These are phyloP conservation scores for Liquidambar formosana DNA, from an alignment of 164 flowering plant species.

Conservation along the genomic window DNA sequence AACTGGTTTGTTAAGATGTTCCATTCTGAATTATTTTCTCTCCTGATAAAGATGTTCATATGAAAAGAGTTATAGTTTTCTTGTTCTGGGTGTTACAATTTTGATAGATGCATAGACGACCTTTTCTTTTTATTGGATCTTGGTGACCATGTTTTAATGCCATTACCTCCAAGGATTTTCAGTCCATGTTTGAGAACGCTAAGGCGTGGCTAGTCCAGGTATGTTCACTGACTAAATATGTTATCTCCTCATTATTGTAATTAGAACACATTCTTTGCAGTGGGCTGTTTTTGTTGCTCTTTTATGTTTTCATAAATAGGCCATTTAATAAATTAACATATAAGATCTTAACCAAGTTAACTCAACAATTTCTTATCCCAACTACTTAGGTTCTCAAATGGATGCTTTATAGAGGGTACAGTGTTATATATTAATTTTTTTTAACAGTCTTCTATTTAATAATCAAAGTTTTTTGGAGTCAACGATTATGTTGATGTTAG, in stretches of 20 bases:
- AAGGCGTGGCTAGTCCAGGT: slow-evolving; percentile 76
- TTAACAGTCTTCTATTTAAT: too few relatives aligned
- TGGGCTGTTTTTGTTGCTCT: neutral
- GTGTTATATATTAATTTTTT: too few relatives aligned
- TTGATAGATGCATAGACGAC: slow-evolving; percentile 9
- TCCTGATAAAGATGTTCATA: neutral
- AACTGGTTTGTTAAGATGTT: slow-evolving; percentile 45
- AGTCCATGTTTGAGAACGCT: slow-evolving; percentile 29
- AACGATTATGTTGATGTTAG: too few relatives aligned
- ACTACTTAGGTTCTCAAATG: too few relatives aligned
- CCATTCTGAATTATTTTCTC: slow-evolving; percentile 1
- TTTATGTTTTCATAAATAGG: neutral
- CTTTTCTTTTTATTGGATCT: slow-evolving; percentile 25
- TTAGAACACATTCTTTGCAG: neutral
- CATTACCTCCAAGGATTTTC: slow-evolving; percentile 48
- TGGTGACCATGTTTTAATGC: slow-evolving; percentile 35
- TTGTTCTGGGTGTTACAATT: neutral
- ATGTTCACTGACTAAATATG: slow-evolving; percentile 1
- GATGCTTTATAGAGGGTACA: too few relatives aligned
- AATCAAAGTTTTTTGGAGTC: too few relatives aligned
- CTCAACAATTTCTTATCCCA: too few relatives aligned
- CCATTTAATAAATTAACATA: too few relatives aligned
- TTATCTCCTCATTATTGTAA: neutral
- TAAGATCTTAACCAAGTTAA: too few relatives aligned
- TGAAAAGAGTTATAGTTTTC: neutral